These are phyloP conservation scores for Globisporangium spinosum DNA, from an alignment of 352 stramenopile genomes.

Conservation along the genomic window DNA sequence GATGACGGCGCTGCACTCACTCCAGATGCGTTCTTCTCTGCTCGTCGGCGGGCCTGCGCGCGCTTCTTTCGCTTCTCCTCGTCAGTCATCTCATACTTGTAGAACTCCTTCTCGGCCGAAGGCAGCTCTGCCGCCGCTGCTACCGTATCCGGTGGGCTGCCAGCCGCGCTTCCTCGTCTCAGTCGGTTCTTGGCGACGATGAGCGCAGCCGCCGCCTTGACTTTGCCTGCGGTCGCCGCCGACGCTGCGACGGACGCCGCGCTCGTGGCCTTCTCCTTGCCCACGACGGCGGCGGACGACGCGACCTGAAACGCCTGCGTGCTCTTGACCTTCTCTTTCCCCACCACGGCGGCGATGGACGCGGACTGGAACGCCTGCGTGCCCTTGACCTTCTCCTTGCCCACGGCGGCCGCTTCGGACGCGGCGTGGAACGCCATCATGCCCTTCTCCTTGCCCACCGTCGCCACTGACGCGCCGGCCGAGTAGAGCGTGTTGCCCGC, in stretches of 20 bases:
- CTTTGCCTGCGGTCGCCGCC: constrained; percentile 41
- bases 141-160: constrained; percentile 18
- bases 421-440: constrained; percentile 25
- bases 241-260: constrained; percentile 42
- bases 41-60: constrained; percentile 54
- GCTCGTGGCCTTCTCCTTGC: constrained; percentile 50
- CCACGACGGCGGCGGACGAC: constrained; percentile 43
- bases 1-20: constrained; percentile 9
- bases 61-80: constrained; percentile 73
- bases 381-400: constrained; percentile 38
- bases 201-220: constrained; percentile 50
- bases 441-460: constrained; percentile 46
- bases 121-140: constrained; percentile 23
- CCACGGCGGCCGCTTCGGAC: constrained; percentile 25
- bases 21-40: constrained; percentile 53
- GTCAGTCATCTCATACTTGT: constrained; percentile 81
- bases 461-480: constrained; percentile 44
- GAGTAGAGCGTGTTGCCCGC: constrained; percentile 72
- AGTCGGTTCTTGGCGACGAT: constrained; percentile 64
- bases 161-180: constrained; percentile 23
- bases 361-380: constrained; percentile 57
- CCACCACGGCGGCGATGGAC: constrained; percentile 39
- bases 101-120: constrained; percentile 64
- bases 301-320: constrained; percentile 39
- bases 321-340: constrained; percentile 53